phyloP scores from a whole-genome alignment of 2,329 filamentous ascomycete genomes.

The Rhexocercosporidium sp. region DNA sequence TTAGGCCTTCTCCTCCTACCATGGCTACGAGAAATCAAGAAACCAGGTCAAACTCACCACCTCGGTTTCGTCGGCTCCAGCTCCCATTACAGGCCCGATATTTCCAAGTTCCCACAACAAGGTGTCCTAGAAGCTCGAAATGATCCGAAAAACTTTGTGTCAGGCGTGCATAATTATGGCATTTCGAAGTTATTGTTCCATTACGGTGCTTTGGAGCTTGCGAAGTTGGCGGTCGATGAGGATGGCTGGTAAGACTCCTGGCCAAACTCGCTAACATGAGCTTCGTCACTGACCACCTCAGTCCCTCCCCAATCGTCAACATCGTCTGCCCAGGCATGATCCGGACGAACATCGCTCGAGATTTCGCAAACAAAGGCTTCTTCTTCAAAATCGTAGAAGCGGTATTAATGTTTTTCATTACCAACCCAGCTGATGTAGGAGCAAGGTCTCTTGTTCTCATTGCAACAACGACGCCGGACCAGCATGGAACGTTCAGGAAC shows the following conservation, averaged over 20 bases:
- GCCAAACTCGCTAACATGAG: not conserved
- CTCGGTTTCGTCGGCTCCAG: constrained; percentile 4
- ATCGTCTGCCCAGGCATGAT: constrained; percentile 20
- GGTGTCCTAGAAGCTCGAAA: not conserved
- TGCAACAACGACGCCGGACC: not conserved
- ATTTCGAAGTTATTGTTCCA: constrained; percentile 2
- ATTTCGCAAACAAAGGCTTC: constrained; percentile 4
- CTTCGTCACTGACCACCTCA: not conserved
- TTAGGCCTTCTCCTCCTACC: constrained; percentile 14
- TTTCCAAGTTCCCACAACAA: constrained; percentile 5
- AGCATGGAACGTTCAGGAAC: constrained; percentile 5
- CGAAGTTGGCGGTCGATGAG: not conserved
- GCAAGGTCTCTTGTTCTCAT: not conserved
- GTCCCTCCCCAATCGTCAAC: constrained; percentile 17
- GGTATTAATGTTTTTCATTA: not conserved
- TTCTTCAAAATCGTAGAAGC: not conserved
- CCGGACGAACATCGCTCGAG: constrained; percentile 21
- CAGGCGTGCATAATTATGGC: not conserved
- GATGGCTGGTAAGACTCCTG: not conserved
- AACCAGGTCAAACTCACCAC: constrained; percentile 8
- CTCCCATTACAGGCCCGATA: constrained; percentile 6
- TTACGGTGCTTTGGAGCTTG: not conserved
- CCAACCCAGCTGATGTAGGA: not conserved
- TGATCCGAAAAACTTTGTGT: constrained; percentile 2
- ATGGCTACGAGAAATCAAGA: constrained; percentile 8